Base-by-base conservation (phyloP, 192 early-diverging fungal species). In the Backusella tarrabulga region DNA sequence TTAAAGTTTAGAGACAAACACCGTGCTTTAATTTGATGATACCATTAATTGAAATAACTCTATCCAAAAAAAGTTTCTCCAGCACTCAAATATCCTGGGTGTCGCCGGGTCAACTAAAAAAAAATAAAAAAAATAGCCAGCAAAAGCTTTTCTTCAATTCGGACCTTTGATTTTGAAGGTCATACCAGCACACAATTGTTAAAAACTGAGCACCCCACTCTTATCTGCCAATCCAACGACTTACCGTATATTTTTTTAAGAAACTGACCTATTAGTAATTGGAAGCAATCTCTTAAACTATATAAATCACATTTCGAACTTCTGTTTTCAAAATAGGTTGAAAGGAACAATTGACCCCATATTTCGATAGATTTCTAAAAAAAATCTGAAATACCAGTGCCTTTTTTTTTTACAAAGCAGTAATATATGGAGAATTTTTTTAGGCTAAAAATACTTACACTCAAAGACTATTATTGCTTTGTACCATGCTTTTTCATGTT, bases 251-350 rank as follows among this genome's bases (percentile, higher is more conserved):
- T 63, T 63, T 60, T 23, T 26, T 63, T 63, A 26, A 26, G 17
- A 1, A 50, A 26, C 56, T 63, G 26, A 63, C 9, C 56, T 63
- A 63, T 29, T 63, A 63, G 3, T 63, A 11, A 29, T 63, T 63
- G 12, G 21, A 12, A 63, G 26, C 56, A 63, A 29, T 9, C 21
- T 29, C 26, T 29, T 29, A 63, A 29, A 9, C 9, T 63, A 26
- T 60, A 23, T 63, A 26, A 29, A 63, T 63, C 56, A 63, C 56
- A 63, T 63, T 63, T 63, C 9, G 26, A 63, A 26, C 23, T 63
- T 63, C 56, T 63, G 56, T 63, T 63, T 63, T 63, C 21, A 63
- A 63, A 63, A 63, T 63, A 63, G 56, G 21, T 29, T 63, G 56
- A 63, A 29, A 63, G 56, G 11, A 9, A 29, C 56, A 63, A 29